A percentile compares a stretch with the other conserved stretches of the same genome.
phyloP scores from a whole-genome alignment of 2,329 filamentous ascomycete genomes.

The Coleophoma cylindrospora region DNA sequence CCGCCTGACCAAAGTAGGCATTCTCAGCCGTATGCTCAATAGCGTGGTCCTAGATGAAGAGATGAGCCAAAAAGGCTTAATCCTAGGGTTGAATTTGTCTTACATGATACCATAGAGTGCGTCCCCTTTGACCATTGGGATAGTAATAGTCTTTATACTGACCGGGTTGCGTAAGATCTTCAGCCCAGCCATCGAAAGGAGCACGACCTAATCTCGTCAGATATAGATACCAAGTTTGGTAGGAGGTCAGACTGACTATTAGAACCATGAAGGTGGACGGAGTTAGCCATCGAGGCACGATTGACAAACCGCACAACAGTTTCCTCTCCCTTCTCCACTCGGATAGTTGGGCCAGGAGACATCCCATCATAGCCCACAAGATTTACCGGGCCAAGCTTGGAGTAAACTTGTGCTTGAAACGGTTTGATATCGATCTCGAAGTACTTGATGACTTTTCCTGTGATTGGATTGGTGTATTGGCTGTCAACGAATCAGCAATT shows the following conservation, averaged over 20 bases:
- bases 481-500: neutral
- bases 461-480: neutral
- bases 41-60: slow-evolving; percentile 28
- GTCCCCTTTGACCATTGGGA: slow-evolving; percentile 45
- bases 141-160: slow-evolving; percentile 59
- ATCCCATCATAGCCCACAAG: slow-evolving; percentile 47
- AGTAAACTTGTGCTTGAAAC: neutral
- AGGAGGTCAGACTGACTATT: slow-evolving; percentile 24
- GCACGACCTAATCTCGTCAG: slow-evolving; percentile 18
- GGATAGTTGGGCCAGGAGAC: slow-evolving; percentile 46
- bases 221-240: too few relatives aligned
- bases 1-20: slow-evolving; percentile 49
- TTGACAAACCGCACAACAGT: slow-evolving; percentile 33
- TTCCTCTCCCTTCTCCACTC: slow-evolving; percentile 41
- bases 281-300: slow-evolving; percentile 14
- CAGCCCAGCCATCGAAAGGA: slow-evolving; percentile 46
- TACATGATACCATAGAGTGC: slow-evolving; percentile 45
- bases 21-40: slow-evolving; percentile 40
- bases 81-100: too few relatives aligned
- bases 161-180: slow-evolving; percentile 40
- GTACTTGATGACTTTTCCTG: neutral
- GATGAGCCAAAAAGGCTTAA: too few relatives aligned
- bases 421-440: neutral
- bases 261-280: slow-evolving; percentile 46
- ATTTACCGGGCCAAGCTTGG: slow-evolving; percentile 25